Evolutionary conservation across 352 stramenopile species (phyloP).

Genomic region (Globisporangium nunn): DNA sequence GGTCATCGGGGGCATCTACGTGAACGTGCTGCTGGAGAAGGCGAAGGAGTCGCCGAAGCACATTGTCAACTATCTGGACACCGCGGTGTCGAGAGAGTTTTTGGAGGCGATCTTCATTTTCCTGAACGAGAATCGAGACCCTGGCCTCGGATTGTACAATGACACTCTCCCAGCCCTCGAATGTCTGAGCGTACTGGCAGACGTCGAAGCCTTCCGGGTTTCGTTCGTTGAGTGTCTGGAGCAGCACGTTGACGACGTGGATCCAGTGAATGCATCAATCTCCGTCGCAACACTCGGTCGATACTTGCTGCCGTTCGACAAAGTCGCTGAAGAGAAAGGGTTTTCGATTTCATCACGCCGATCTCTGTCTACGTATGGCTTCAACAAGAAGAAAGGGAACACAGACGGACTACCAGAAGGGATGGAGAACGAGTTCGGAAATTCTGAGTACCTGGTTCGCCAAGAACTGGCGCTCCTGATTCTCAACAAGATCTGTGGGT

Average conservation of each 20-base stretch:
- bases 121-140: conserved; percentile 72
- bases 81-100: conserved; percentile 45
- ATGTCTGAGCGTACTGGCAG: conserved; percentile 60
- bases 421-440: conserved; percentile 72
- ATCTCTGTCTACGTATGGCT: conserved; percentile 69
- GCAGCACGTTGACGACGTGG: conserved; percentile 46
- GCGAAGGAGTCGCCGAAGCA: conserved; percentile 21
- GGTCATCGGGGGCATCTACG: conserved; percentile 61
- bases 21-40: conserved; percentile 64
- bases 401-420: conserved; percentile 19
- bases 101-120: conserved; percentile 66
- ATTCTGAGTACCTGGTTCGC: conserved; percentile 63
- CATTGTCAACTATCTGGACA: conserved; percentile 50
- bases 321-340: conserved; percentile 30
- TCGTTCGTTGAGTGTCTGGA: conserved; percentile 63
- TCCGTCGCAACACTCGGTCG: conserved; percentile 67
- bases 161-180: conserved; percentile 70
- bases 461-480: conserved; percentile 74
- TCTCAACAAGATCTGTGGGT: conserved; percentile 74
- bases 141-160: conserved; percentile 63
- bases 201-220: conserved; percentile 46
- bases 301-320: conserved; percentile 72
- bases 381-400: conserved; percentile 51
- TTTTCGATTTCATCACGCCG: conserved; percentile 74
- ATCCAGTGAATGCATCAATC: conserved; percentile 59